Evolutionary conservation across 2,329 filamentous ascomycete species (phyloP).

Genomic region (Botrytis squamosa): DNA sequence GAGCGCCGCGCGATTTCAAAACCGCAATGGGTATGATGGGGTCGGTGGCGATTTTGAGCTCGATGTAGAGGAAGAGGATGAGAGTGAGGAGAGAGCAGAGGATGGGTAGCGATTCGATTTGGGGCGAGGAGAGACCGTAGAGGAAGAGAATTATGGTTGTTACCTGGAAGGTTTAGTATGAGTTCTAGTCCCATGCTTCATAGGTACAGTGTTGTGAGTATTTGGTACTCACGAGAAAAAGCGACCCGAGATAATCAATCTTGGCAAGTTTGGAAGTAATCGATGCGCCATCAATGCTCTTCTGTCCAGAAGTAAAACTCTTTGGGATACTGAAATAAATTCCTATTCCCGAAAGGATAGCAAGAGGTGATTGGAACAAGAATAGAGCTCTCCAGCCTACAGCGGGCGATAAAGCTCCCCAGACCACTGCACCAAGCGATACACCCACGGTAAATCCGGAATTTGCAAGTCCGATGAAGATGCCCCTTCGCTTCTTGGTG

Average conservation of each 20-base stretch:
- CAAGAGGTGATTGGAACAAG: constrained; percentile 66
- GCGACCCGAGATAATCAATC: constrained; percentile 74
- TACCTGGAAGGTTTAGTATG: constrained; percentile 47
- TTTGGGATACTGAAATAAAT: constrained; percentile 66
- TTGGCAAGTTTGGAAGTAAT: constrained; percentile 55
- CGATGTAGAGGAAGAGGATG: constrained; percentile 58
- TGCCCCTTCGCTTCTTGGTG: constrained; percentile 62
- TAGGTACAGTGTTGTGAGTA: background rate
- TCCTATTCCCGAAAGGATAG: constrained; percentile 58
- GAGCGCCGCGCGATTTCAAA: constrained; percentile 65
- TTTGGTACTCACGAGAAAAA: constrained; percentile 54
- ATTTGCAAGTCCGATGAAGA: constrained; percentile 74
- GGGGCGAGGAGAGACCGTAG: constrained; percentile 64
- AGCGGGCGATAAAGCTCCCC: constrained; percentile 59
- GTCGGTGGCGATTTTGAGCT: constrained; percentile 61
- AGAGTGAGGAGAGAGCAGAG: constrained; percentile 54
- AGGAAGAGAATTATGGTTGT: constrained; percentile 69
- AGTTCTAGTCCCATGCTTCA: background rate
- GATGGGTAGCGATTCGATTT: constrained; percentile 60
- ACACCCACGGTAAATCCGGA: constrained; percentile 70
- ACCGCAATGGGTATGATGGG: constrained; percentile 74
- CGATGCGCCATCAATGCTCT: constrained; percentile 41
- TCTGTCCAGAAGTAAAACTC: constrained; percentile 39
- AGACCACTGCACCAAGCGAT: constrained; percentile 68
- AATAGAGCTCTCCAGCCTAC: constrained; percentile 77